Percentiles rank a stretch among this genome's conserved stretches.
Evolutionary conservation across 352 stramenopile genomes (phyloP).

Genomic region (Pythium biforme): DNA sequence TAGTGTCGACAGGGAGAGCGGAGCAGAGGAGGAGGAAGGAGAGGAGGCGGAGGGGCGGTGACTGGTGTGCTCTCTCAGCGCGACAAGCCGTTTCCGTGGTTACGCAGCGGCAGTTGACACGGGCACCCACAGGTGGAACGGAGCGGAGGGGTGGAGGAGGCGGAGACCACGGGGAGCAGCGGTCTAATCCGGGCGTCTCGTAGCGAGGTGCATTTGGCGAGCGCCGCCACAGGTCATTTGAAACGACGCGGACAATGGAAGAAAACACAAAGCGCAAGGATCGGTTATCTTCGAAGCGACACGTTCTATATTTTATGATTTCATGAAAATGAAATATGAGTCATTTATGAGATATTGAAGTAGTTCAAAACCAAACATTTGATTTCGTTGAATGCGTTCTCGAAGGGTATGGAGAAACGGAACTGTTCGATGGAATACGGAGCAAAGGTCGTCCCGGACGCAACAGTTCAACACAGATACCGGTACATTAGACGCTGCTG

Average conservation of each 20-base stretch:
- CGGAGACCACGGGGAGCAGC: too few species aligned
- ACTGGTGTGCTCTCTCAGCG: too few species aligned
- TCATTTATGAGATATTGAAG: too few species aligned
- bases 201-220: too few species aligned
- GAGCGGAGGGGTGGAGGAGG: neutral
- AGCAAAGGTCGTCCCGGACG: too few species aligned
- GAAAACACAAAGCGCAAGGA: neutral
- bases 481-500: too few species aligned
- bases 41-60: neutral
- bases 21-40: neutral
- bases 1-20: neutral
- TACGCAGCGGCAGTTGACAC: conserved; percentile 17
- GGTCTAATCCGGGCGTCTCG: neutral
- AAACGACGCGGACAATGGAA: conserved; percentile 10
- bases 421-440: too few species aligned
- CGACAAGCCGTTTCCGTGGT: conserved; percentile 14
- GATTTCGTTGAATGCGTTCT: too few species aligned
- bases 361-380: too few species aligned
- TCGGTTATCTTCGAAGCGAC: neutral
- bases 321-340: too few species aligned
- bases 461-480: too few species aligned
- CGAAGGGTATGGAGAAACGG: too few species aligned
- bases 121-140: neutral
- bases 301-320: neutral
- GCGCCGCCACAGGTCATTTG: neutral